Conservation (phyloP, 2,329 filamentous ascomycete genomes). For the Talaromyces piceae region DNA sequence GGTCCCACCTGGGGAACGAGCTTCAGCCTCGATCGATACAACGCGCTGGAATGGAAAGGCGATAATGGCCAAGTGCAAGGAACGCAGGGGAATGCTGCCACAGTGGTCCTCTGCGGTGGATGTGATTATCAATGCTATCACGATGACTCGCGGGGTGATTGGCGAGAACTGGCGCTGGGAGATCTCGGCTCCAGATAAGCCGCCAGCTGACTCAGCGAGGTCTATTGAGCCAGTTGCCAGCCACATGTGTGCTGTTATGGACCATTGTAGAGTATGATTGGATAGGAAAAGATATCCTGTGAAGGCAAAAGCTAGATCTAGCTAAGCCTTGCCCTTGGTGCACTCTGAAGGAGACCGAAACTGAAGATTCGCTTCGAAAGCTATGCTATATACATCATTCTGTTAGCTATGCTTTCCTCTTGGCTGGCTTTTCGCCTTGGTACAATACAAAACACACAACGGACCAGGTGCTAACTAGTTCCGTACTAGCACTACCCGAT, state of each 20-base stretch:
- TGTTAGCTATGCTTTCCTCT: too few relatives aligned
- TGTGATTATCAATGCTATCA: neutral
- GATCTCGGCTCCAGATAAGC: neutral
- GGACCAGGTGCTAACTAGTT: too few relatives aligned
- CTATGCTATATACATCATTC: neutral
- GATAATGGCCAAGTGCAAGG: neutral
- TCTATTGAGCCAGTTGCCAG: neutral
- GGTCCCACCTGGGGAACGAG: neutral
- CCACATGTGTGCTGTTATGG: too few relatives aligned
- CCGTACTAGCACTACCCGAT: too few relatives aligned
- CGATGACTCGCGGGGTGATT: neutral
- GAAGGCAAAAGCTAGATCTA: too few relatives aligned
- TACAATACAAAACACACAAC: too few relatives aligned
- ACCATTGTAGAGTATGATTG: too few relatives aligned
- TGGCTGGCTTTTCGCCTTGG: too few relatives aligned
- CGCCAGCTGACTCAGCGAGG: neutral
- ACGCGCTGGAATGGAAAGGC: neutral
- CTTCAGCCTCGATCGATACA: neutral
- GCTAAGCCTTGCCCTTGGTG: too few relatives aligned
- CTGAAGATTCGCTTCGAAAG: neutral
- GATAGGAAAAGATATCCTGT: too few relatives aligned
- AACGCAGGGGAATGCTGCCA: neutral
- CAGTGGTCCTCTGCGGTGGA: neutral
- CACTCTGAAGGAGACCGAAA: too few relatives aligned
- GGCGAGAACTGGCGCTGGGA: neutral